Evolutionary conservation across 2,329 filamentous ascomycete species (phyloP).

Genomic region (Venturia nashicola): DNA sequence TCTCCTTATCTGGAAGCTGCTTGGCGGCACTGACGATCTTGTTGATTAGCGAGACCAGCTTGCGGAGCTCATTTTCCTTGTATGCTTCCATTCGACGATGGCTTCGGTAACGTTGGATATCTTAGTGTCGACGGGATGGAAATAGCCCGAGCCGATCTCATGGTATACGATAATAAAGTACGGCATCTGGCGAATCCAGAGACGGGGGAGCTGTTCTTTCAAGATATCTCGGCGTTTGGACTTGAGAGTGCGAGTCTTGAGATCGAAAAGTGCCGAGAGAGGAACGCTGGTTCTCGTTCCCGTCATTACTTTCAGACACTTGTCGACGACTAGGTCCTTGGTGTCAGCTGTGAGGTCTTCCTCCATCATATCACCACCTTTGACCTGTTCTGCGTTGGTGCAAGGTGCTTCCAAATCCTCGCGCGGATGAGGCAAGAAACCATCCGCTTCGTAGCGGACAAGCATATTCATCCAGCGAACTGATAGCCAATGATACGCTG

Average conservation of each 20-base stretch:
- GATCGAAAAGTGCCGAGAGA: constrained; percentile 35
- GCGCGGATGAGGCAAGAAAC: constrained; percentile 15
- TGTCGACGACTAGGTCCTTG: background rate
- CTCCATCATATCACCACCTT: background rate
- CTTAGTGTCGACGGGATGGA: constrained; percentile 29
- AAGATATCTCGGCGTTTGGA: constrained; percentile 18
- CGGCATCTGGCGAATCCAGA: constrained; percentile 40
- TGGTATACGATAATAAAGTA: constrained; percentile 42
- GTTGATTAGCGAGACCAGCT: constrained; percentile 19
- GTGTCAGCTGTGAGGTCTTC: background rate
- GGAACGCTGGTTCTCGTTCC: constrained; percentile 13
- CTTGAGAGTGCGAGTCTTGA: constrained; percentile 33
- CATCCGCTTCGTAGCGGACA: constrained; percentile 47
- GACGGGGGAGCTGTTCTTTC: constrained; percentile 28
- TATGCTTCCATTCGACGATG: constrained; percentile 30
- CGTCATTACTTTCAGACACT: background rate
- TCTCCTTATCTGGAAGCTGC: constrained; percentile 12
- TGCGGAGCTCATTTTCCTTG: constrained; percentile 20
- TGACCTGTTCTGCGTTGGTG: constrained; percentile 13
- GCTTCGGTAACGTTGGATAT: constrained; percentile 24
- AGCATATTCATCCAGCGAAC: constrained; percentile 42
- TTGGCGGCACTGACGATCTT: constrained; percentile 20
- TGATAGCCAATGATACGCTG: constrained; percentile 37
- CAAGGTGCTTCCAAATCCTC: constrained; percentile 23
- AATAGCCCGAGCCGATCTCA: constrained; percentile 26